Base-by-base conservation (phyloP, 495 filamentous ascomycete species). In the Aspergillus haitiensis region DNA sequence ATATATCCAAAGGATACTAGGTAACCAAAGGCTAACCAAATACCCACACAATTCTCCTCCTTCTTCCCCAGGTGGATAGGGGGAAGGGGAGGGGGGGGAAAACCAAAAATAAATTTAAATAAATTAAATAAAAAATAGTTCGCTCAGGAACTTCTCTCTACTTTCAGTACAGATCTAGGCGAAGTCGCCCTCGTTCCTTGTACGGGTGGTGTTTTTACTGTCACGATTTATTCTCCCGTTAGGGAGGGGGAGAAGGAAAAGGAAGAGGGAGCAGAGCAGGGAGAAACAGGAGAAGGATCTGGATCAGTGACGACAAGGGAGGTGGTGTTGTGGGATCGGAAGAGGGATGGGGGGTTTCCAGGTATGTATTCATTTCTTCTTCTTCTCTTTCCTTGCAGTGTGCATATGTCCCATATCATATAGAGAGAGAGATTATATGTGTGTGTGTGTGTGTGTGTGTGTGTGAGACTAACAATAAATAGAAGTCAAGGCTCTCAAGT, bases 81-180 rank as follows among this genome's bases (percentile, higher is more conserved):
- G 21, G 21, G 21, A 27, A 3, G 21, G 21, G 21, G 21, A 3
- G 21, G 21, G 21, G 21, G 21, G 21, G 21, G 21, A 27, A 27
- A 27, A 27, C n/a, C n/a, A n/a, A n/a, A n/a, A n/a, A n/a, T n/a
- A n/a, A n/a, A n/a, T n/a, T n/a, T n/a, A n/a, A 45, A 11, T 42
- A 36, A 32, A 37, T 21, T 10, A 42, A 50, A 50, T 33, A 50
- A 49, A 34, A 52, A 47, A 52, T 16, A 96, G 91, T 97, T 89
- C 75, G 92, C 89, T 46, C 94, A 98, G 84, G 94, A 98, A 75
- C 90, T 98, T 54, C 87, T 98, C 59, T 94, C 91, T n/a, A 98
- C 94, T 7, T 98, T 98, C 78, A 81, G 82, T 52, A 92, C 86
- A 11, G 80, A 86, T 56, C 81, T 98, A 0, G 92, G 93, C 47